Evolutionary conservation across 108 stramenopile species (phyloP).

Genomic region (Cyclotella baltica): DNA sequence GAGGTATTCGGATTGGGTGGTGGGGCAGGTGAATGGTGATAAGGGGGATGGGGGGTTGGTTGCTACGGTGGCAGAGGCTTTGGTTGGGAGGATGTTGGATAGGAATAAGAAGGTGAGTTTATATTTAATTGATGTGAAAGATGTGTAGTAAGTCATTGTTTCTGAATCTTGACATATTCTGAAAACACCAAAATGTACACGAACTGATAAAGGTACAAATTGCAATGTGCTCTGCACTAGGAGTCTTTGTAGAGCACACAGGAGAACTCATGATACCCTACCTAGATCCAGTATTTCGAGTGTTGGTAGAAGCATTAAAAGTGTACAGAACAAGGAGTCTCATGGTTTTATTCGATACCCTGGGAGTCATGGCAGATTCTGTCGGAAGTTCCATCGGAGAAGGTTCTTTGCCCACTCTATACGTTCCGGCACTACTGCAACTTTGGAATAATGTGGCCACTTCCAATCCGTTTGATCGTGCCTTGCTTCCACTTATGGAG

Average conservation of each 20-base stretch:
- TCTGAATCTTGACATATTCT: too few species aligned
- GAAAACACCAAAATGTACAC: too few species aligned
- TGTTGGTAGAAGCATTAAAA: slow-evolving; percentile 70
- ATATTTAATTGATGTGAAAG: too few species aligned
- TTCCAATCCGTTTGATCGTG: slow-evolving; percentile 81
- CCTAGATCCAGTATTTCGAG: slow-evolving; percentile 75
- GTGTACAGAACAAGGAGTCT: slow-evolving; percentile 81
- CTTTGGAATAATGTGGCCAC: slow-evolving; percentile 65
- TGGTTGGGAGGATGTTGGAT: slow-evolving; percentile 72
- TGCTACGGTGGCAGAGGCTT: slow-evolving; percentile 77
- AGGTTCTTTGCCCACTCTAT: slow-evolving; percentile 71
- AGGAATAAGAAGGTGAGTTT: slow-evolving; percentile 85
- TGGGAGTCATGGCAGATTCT: slow-evolving; percentile 88
- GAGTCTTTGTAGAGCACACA: slow-evolving; percentile 81
- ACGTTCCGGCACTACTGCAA: slow-evolving; percentile 77
- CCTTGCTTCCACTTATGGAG: slow-evolving; percentile 89
- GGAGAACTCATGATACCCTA: slow-evolving; percentile 87
- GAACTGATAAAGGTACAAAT: too few species aligned
- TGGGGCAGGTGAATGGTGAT: slow-evolving; percentile 66
- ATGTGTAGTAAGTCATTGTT: too few species aligned
- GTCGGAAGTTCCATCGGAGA: slow-evolving; percentile 84
- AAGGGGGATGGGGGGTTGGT: slow-evolving; percentile 58
- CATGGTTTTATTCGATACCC: slow-evolving; percentile 84
- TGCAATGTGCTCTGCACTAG: slow-evolving; percentile 83
- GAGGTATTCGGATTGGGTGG: slow-evolving; percentile 84